phyloP scores from a whole-genome alignment of 352 stramenopile genomes.

The Phytopythium cucurbitacearum region DNA sequence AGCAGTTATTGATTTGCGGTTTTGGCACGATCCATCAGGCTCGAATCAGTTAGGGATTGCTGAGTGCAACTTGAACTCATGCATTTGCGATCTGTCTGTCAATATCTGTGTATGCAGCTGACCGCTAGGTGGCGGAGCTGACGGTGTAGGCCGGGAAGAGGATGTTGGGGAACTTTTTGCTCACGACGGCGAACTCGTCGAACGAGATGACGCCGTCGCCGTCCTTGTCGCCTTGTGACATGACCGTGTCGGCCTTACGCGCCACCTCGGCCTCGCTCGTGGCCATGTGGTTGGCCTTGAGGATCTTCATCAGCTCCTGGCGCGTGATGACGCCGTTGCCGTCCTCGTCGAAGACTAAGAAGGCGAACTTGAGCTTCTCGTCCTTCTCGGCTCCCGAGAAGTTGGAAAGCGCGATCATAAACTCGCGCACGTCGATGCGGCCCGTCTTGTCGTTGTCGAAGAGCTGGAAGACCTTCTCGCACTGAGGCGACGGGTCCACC shows the following conservation, averaged over 20 bases:
- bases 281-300: slow-evolving; percentile 96
- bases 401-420: slow-evolving; percentile 94
- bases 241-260: slow-evolving; percentile 96
- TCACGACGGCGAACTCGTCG: slow-evolving; percentile 95
- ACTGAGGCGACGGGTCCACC: slow-evolving; percentile 88
- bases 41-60: too few species aligned
- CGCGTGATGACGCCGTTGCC: slow-evolving; percentile 94
- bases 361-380: slow-evolving; percentile 96
- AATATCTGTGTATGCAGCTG: not conserved
- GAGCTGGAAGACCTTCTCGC: slow-evolving; percentile 92
- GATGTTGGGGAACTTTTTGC: slow-evolving; percentile 97
- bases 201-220: slow-evolving; percentile 96
- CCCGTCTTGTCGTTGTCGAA: slow-evolving; percentile 93
- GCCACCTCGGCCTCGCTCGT: slow-evolving; percentile 89
- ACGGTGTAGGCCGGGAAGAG: slow-evolving; percentile 87
- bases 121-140: slow-evolving; percentile 31
- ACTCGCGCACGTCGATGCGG: slow-evolving; percentile 92
- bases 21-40: not conserved
- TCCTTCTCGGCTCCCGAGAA: slow-evolving; percentile 94
- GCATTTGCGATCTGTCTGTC: too few species aligned
- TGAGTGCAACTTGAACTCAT: too few species aligned
- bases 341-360: slow-evolving; percentile 94
- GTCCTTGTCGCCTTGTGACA: slow-evolving; percentile 95
- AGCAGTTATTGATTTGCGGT: not conserved
- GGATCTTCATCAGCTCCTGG: slow-evolving; percentile 92